Evolutionary conservation across 2,329 filamentous ascomycete genomes (phyloP), one percentile per base, ranked within the genome.

Genomic region (Coniochaeta sp.): DNA sequence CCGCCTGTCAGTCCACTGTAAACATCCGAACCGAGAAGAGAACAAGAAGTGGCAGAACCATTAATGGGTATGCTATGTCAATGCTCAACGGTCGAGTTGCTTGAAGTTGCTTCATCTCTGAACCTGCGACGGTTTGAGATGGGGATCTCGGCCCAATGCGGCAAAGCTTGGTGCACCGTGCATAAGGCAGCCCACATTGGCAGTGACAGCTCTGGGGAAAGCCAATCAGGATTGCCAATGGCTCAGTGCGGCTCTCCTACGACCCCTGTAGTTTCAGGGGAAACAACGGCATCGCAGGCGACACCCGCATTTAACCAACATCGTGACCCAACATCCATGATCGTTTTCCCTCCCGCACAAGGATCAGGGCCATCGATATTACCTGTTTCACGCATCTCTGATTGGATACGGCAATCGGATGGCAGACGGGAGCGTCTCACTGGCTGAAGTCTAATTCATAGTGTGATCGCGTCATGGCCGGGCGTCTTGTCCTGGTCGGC

Each of bases 91-190:
- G 65, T 64, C 58, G 65, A 59, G 61, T 44, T 58, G 54, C 57
- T 47, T 58, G 47, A 52, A 58, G 36, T 44, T 66, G 66, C 66
- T 57, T 63, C 66, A 54, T 63, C 57, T 57, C 31, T 31, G 59
- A 58, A 64, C 59, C 65, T 68, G 67, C 62, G 63, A 68, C 67
- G 58, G 62, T 61, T 63, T 63, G 60, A 60, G 64, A 63, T 64
- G 65, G 55, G 60, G 65, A 67, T 66, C 63, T 58, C 38, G 34
- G 22, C 56, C 56, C 16, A 58, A 31, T 43, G 26, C 54, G 56
- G 56, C 14, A 26, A 44, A 44, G 38, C 24, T 24, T 44, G 36
- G 38, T 31, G 56, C 33, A 43, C 56, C 38, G 56, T 58, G 56
- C 56, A 28, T 43, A 4, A 31, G 12, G 5, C 8, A n/a, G n/a